Evolutionary conservation across 2,329 filamentous ascomycete species (phyloP).

Genomic region (Fusarium sp.): DNA sequence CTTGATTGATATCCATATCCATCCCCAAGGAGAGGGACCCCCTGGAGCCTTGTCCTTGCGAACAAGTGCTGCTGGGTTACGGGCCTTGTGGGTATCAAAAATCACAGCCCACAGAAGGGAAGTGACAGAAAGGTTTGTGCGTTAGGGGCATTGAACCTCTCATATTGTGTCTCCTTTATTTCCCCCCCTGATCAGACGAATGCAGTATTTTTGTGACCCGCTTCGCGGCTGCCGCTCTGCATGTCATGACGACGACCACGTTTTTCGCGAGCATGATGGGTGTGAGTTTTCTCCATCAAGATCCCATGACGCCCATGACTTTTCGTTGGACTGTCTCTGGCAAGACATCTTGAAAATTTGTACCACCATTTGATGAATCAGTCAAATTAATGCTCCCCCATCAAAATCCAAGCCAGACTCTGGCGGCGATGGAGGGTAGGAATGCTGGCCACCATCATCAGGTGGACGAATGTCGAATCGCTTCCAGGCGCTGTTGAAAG

Average conservation of each 20-base stretch:
- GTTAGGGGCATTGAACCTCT: background rate
- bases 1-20: constrained; percentile 31
- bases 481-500: constrained; percentile 14
- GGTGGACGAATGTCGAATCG: constrained; percentile 32
- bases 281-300: constrained; percentile 13
- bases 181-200: constrained; percentile 11
- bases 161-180: constrained; percentile 28
- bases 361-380: constrained; percentile 30
- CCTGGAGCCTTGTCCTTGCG: constrained; percentile 33
- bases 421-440: constrained; percentile 21
- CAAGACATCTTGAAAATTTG: constrained; percentile 11
- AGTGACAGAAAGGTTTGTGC: constrained; percentile 29
- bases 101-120: background rate
- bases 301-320: constrained; percentile 34
- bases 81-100: constrained; percentile 17
- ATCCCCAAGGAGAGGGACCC: constrained; percentile 22
- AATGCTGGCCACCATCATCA: constrained; percentile 35
- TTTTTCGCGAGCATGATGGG: constrained; percentile 28
- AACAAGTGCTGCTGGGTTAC: constrained; percentile 25
- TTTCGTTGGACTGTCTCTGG: background rate
- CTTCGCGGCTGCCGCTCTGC: constrained; percentile 30
- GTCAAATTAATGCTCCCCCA: constrained; percentile 5
- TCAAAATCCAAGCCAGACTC: background rate
- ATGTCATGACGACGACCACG: constrained; percentile 43
- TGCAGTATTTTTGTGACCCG: constrained; percentile 25